phyloP scores from a whole-genome alignment of 2,329 filamentous ascomycete species.

The Calonectria montana region DNA sequence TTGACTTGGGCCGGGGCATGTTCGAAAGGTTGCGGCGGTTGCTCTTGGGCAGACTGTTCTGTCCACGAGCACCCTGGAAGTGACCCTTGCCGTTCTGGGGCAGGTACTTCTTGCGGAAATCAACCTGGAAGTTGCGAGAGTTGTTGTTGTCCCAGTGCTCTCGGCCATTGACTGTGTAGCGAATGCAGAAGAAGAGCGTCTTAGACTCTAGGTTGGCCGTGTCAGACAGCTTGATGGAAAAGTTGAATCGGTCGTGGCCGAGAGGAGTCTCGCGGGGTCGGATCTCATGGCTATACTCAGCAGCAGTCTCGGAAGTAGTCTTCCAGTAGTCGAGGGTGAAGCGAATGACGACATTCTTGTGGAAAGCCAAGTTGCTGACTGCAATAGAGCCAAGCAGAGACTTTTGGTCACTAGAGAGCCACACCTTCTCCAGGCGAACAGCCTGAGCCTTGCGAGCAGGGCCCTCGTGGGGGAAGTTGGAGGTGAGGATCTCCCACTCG shows the following conservation, averaged over 20 bases:
- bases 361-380: constrained; percentile 89
- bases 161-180: constrained; percentile 84
- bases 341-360: constrained; percentile 88
- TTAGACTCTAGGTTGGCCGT: constrained; percentile 92
- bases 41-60: constrained; percentile 74
- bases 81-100: constrained; percentile 69
- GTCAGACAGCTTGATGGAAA: constrained; percentile 93
- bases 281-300: constrained; percentile 87
- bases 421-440: constrained; percentile 87
- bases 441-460: constrained; percentile 70
- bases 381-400: constrained; percentile 84
- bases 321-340: constrained; percentile 99
- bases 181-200: constrained; percentile 91
- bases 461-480: constrained; percentile 78
- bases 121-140: constrained; percentile 89
- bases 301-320: constrained; percentile 92
- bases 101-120: constrained; percentile 85
- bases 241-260: constrained; percentile 89
- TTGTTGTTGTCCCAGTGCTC: constrained; percentile 98
- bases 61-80: constrained; percentile 57
- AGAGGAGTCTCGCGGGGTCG: constrained; percentile 72
- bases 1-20: constrained; percentile 64
- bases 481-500: constrained; percentile 88
- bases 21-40: constrained; percentile 61
- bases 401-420: constrained; percentile 89